Evolutionary conservation across 139 green algal genomes (phyloP).

Genomic region (Bryopsis sp.): DNA sequence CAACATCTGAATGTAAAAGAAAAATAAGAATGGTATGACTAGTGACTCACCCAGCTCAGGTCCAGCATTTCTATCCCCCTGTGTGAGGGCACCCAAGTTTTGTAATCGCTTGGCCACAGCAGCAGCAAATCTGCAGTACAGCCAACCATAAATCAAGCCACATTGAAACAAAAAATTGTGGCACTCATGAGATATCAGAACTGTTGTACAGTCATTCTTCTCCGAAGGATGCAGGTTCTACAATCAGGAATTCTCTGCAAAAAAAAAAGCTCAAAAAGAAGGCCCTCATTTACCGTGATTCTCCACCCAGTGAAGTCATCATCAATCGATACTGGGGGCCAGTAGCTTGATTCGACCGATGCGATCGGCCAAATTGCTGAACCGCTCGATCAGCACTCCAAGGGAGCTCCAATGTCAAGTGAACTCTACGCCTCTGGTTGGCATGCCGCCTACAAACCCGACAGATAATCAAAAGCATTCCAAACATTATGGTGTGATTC

Average conservation of each 20-base stretch:
- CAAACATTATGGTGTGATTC: too few species aligned
- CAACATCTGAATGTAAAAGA: neutral
- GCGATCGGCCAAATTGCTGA: conserved; percentile 64
- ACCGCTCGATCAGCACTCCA: conserved; percentile 63
- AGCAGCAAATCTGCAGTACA: conserved; percentile 76
- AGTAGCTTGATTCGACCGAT: conserved; percentile 21
- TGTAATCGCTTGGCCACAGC: conserved; percentile 78
- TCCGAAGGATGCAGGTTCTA: too few species aligned
- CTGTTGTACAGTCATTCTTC: too few species aligned
- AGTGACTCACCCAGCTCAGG: neutral
- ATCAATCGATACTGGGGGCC: neutral
- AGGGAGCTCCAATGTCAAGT: conserved; percentile 54
- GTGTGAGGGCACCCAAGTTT: conserved; percentile 75
- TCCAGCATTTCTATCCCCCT: conserved; percentile 72
- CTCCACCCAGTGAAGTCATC: neutral
- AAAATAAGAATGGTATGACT: neutral
- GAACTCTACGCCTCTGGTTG: conserved; percentile 43
- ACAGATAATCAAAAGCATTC: too few species aligned
- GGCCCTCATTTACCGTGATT: too few species aligned
- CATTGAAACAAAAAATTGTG: too few species aligned
- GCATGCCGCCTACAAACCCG: conserved; percentile 2
- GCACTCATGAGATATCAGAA: too few species aligned
- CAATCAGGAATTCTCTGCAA: too few species aligned
- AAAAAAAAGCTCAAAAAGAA: too few species aligned
- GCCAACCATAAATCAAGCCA: too few species aligned